Evolutionary conservation across 2,329 filamentous ascomycete species (phyloP).

Genomic region (Sphaerostilbella broomeana): DNA sequence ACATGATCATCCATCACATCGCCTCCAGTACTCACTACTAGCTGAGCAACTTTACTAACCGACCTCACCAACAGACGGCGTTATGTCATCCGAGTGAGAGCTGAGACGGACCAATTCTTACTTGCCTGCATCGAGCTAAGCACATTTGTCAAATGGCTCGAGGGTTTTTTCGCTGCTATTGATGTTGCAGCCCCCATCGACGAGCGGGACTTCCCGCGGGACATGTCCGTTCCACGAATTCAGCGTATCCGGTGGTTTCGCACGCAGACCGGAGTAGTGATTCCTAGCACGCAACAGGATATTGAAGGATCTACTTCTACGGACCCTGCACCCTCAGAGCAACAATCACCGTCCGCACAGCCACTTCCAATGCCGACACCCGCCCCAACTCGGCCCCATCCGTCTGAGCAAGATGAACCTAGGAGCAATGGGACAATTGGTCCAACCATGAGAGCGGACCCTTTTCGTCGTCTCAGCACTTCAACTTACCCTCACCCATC

Average conservation of each 20-base stretch:
- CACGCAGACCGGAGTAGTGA: constrained; percentile 24
- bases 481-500: constrained; percentile 40
- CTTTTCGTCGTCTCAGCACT: constrained; percentile 36
- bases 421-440: constrained; percentile 9
- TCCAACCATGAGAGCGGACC: constrained; percentile 24
- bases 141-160: constrained; percentile 62
- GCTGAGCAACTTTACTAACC: too few relatives aligned
- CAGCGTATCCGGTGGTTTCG: constrained; percentile 47
- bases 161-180: constrained; percentile 64
- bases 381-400: constrained; percentile 7
- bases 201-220: constrained; percentile 57
- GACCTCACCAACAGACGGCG: constrained; percentile 36
- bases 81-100: constrained; percentile 64
- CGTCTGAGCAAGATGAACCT: constrained; percentile 13
- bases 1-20: neutral
- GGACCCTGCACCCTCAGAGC: constrained; percentile 3
- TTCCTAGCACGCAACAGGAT: constrained; percentile 12
- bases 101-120: constrained; percentile 68
- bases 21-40: neutral
- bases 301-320: neutral
- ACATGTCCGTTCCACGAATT: constrained; percentile 55
- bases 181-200: constrained; percentile 65
- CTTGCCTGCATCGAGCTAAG: constrained; percentile 59
- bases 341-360: constrained; percentile 15
- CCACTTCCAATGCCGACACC: constrained; percentile 9